These are phyloP conservation scores for Fusarium euwallaceae DNA, from an alignment of 2,329 filamentous ascomycete species.

Conservation along the genomic window DNA sequence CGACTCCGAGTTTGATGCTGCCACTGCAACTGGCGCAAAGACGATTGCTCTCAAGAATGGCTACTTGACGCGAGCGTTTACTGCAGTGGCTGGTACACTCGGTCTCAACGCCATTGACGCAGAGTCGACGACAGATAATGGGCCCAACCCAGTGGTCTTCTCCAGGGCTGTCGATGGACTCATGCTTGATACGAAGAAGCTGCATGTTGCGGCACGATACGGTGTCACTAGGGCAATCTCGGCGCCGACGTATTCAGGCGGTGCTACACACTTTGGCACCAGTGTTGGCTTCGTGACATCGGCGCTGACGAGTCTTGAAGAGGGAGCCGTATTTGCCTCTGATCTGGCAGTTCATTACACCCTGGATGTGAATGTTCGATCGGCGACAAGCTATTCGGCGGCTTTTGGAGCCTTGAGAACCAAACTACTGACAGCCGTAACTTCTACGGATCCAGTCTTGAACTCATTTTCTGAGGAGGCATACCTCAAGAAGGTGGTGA, in stretches of 20 bases:
- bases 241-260: conserved; percentile 62
- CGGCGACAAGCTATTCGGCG: conserved; percentile 66
- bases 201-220: conserved; percentile 64
- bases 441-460: conserved; percentile 49
- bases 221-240: conserved; percentile 72
- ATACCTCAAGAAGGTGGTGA: conserved; percentile 67
- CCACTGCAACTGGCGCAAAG: conserved; percentile 50
- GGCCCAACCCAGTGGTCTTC: conserved; percentile 61
- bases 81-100: conserved; percentile 70
- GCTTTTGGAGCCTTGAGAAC: conserved; percentile 64
- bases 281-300: conserved; percentile 70
- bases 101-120: conserved; percentile 74
- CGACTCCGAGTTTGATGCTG: conserved; percentile 56
- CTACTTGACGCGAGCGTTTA: conserved; percentile 71
- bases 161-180: conserved; percentile 71
- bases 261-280: conserved; percentile 65
- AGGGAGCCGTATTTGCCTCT: conserved; percentile 65
- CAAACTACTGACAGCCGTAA: conserved; percentile 67
- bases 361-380: conserved; percentile 56
- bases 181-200: conserved; percentile 67
- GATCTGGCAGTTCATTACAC: conserved; percentile 72
- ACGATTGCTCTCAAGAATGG: conserved; percentile 68
- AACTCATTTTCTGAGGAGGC: conserved; percentile 62
- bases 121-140: conserved; percentile 68
- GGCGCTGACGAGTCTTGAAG: conserved; percentile 60